Evolutionary conservation across 2,329 filamentous ascomycete genomes (phyloP), one percentile per base, ranked within the genome.

Genomic region (Beauveria sp.): DNA sequence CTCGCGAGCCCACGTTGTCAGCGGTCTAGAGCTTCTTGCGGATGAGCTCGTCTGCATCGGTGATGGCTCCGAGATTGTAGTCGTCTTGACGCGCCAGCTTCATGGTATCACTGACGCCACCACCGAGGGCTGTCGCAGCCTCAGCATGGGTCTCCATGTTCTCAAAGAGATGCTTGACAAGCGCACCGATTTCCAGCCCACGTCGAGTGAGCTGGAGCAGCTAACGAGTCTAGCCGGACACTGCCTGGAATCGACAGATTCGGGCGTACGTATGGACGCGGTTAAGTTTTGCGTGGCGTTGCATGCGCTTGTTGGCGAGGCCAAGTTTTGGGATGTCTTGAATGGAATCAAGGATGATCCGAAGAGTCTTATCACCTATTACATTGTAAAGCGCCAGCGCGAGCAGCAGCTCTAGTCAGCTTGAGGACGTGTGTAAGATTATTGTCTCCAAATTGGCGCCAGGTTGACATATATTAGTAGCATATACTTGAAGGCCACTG

Each of bases 301-400:
- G 64, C 88, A 92, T 70, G 78, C 80, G 52, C 74, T 82, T 12
- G 79, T 88, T 9, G 85, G 85, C 14, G 84, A 87, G 60, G 73
- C 68, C 10, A 69, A 69, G 34, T 93, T 93, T 70, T 93, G 89
- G 89, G 81, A 81, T 40, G 80, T 81, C 26, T 78, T 92, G 68
- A 83, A 79, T 62, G 81, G 77, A 10, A 80, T 89, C 38, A 83
- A 84, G 69, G 88, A 91, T 66, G 88, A 90, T 66, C 85, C 88
- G 24, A 84, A 91, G 77, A 91, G 87, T 66, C 73, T 93, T 64
- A 86, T 93, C 68, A 92, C 88, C 10, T 93, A 93, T 71, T 93
- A 92, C 72, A 88, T 92, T 69, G 89, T 89, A 46, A 88, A 88
- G 79, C 80, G 81, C 71, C 85, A 88, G 73, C 77, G 84, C 58